Conservation (phyloP, 2,329 filamentous ascomycete genomes). For the Pseudopithomyces maydicus region DNA sequence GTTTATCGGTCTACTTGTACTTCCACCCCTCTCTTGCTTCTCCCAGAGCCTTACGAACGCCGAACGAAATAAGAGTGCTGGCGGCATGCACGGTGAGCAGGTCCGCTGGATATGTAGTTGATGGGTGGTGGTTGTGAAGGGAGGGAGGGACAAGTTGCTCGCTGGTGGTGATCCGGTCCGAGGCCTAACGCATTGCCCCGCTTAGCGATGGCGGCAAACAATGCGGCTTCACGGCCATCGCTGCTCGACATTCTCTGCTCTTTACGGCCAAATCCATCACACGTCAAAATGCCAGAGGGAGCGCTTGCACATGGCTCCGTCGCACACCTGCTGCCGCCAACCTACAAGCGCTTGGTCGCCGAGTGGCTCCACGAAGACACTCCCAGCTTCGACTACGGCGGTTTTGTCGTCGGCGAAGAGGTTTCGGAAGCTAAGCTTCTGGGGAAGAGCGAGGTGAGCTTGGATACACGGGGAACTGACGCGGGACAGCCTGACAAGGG, state of each 20-base stretch:
- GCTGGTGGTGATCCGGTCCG: too few relatives aligned
- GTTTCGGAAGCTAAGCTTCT: conserved; percentile 57
- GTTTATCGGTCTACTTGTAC: not conserved
- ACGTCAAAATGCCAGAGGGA: conserved; percentile 49
- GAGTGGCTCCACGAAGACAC: conserved; percentile 95
- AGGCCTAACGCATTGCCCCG: not conserved
- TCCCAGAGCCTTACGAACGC: conserved; percentile 18
- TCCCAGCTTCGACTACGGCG: conserved; percentile 94
- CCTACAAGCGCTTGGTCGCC: conserved; percentile 80
- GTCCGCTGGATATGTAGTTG: conserved; percentile 47
- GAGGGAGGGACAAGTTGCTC: too few relatives aligned
- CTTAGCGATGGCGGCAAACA: conserved; percentile 3
- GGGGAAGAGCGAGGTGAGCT: conserved; percentile 59
- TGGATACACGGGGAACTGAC: not conserved
- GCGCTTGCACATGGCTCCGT: conserved; percentile 64
- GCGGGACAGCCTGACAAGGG: conserved; percentile 1
- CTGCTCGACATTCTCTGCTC: not conserved
- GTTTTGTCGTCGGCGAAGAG: conserved; percentile 86
- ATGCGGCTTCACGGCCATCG: not conserved
- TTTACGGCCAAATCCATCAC: not conserved
- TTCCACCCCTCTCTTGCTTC: not conserved
- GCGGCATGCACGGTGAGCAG: too few relatives aligned
- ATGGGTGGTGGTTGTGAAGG: too few relatives aligned
- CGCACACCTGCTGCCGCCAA: conserved; percentile 78
- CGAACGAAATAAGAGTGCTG: too few relatives aligned